phyloP scores from a whole-genome alignment of 352 stramenopile genomes.

The Phytopythium helicoides region DNA sequence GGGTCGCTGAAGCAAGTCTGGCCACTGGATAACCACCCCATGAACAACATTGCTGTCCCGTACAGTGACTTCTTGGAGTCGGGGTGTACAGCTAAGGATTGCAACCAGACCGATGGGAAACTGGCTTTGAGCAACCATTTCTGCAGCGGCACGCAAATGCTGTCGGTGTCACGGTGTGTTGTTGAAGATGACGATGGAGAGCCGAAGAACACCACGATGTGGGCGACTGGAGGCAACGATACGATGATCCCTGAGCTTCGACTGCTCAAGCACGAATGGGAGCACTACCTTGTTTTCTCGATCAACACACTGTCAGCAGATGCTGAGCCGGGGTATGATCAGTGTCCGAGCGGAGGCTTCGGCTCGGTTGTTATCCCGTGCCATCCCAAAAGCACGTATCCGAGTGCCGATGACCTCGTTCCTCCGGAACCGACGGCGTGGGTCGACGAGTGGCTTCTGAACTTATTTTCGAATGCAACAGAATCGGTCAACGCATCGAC shows the following conservation, averaged over 20 bases:
- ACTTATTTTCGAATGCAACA: too few relatives aligned
- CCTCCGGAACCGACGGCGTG: neutral
- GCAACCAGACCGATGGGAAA: conserved; percentile 20
- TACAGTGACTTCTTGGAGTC: conserved; percentile 22
- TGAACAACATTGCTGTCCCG: conserved; percentile 26
- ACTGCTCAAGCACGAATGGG: conserved; percentile 11
- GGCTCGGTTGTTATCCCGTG: conserved; percentile 34
- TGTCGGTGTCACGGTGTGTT: conserved; percentile 25
- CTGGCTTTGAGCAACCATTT: conserved; percentile 14
- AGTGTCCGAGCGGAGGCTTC: conserved; percentile 16
- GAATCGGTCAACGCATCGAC: too few relatives aligned
- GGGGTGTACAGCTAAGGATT: conserved; percentile 28
- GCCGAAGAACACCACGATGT: conserved; percentile 24
- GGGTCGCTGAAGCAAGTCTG: conserved; percentile 16
- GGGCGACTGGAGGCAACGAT: conserved; percentile 20
- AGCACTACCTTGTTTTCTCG: conserved; percentile 17
- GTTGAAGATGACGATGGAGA: conserved; percentile 27
- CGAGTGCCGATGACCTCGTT: neutral
- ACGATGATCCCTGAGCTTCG: conserved; percentile 14
- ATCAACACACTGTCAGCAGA: conserved; percentile 8
- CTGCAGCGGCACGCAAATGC: conserved; percentile 27
- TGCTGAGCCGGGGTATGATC: conserved; percentile 6
- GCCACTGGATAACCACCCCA: conserved; percentile 22
- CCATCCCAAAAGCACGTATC: conserved; percentile 10
- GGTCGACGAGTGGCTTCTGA: conserved; percentile 2